phyloP scores from a whole-genome alignment of 345 rosid species.

The Salix purpurea region DNA sequence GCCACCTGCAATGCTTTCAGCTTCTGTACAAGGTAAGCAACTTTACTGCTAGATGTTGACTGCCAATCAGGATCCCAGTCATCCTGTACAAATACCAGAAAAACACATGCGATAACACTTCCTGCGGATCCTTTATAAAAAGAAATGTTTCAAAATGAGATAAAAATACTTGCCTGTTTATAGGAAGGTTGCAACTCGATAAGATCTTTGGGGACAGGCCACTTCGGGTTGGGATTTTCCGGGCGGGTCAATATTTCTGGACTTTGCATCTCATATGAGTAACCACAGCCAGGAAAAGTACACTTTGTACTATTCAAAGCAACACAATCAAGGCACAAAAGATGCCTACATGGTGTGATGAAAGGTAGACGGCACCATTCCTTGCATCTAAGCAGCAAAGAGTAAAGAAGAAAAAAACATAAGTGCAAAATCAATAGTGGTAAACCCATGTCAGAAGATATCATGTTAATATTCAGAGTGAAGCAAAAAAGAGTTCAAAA shows the following conservation, averaged over 20 bases:
- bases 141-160: background rate
- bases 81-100: conserved; percentile 53
- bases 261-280: conserved; percentile 80
- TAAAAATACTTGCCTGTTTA: conserved; percentile 54
- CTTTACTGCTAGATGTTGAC: conserved; percentile 93
- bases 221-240: conserved; percentile 93
- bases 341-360: conserved; percentile 89
- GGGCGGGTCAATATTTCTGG: conserved; percentile 72
- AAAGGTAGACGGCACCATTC: conserved; percentile 98
- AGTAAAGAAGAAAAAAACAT: background rate
- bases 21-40: conserved; percentile 68
- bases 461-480: conserved; percentile 8
- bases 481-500: conserved; percentile 3
- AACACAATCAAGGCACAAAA: conserved; percentile 83
- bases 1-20: conserved; percentile 60
- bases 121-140: background rate
- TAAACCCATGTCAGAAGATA: background rate
- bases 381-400: conserved; percentile 54
- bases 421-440: background rate
- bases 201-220: conserved; percentile 97
- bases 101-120: conserved; percentile 7
- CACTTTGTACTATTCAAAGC: conserved; percentile 72
- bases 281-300: conserved; percentile 66
- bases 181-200: conserved; percentile 96
- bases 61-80: conserved; percentile 98